These are phyloP conservation scores for Moricandia arvensis DNA, from an alignment of 345 rosid genomes.

Conservation along the genomic window DNA sequence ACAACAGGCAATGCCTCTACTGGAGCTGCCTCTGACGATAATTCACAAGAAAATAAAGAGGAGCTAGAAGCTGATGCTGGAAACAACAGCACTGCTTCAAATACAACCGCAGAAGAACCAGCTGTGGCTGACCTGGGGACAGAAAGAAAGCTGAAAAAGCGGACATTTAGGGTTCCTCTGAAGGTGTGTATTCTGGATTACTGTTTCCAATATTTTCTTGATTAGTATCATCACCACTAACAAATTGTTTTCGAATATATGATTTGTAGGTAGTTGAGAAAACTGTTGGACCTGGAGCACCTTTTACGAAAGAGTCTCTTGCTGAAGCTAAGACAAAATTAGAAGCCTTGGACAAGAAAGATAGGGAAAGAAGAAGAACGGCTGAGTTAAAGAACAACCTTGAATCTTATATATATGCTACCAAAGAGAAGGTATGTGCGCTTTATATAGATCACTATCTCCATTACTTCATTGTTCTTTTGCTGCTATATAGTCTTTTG, in stretches of 20 bases:
- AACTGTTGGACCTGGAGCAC: constrained; percentile 76
- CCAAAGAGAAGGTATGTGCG: constrained; percentile 77
- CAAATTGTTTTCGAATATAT: background rate
- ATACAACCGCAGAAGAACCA: constrained; percentile 43
- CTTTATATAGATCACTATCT: constrained; percentile 1
- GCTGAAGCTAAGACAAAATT: constrained; percentile 69
- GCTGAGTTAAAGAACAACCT: constrained; percentile 87
- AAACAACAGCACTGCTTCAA: constrained; percentile 28
- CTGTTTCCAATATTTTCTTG: constrained; percentile 6
- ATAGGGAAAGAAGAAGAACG: constrained; percentile 85
- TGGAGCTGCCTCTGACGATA: constrained; percentile 47
- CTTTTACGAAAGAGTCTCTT: constrained; percentile 63
- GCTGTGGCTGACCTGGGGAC: constrained; percentile 48
- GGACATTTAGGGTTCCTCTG: constrained; percentile 78
- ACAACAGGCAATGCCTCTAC: constrained; percentile 52
- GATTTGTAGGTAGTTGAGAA: constrained; percentile 61
- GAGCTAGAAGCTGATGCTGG: constrained; percentile 50
- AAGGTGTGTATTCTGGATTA: constrained; percentile 53
- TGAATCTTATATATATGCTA: constrained; percentile 91
- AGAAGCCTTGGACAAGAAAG: constrained; percentile 82
- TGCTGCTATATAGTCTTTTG: background rate
- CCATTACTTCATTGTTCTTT: background rate
- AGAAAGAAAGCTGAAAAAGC: constrained; percentile 78
- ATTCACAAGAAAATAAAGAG: constrained; percentile 54
- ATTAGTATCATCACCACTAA: constrained; percentile 3